These are phyloP conservation scores for Chrysosporium queenslandicum DNA, from an alignment of 2,329 filamentous ascomycete genomes.

Conservation along the genomic window DNA sequence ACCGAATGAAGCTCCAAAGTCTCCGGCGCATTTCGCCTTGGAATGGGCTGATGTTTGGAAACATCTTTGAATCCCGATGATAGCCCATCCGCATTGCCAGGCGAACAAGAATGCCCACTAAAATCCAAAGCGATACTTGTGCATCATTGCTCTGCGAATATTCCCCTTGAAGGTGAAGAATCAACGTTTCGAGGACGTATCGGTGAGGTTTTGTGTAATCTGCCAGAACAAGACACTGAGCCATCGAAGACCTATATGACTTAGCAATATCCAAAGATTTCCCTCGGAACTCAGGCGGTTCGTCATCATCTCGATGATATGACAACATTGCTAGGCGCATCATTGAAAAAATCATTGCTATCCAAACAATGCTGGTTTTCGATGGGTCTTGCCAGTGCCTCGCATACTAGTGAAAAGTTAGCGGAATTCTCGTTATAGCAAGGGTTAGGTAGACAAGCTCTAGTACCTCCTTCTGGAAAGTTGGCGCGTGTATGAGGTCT, in stretches of 20 bases:
- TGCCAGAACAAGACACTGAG: conserved; percentile 53
- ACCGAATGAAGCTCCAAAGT: conserved; percentile 42
- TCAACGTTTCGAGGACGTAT: conserved; percentile 51
- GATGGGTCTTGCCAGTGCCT: conserved; percentile 51
- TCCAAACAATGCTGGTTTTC: conserved; percentile 50
- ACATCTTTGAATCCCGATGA: conserved; percentile 52
- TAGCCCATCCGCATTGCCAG: conserved; percentile 58
- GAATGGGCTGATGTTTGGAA: conserved; percentile 50
- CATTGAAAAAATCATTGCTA: conserved; percentile 54
- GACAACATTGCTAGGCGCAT: conserved; percentile 56
- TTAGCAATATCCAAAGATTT: conserved; percentile 42
- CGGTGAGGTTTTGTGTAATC: conserved; percentile 54
- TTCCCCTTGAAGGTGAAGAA: conserved; percentile 53
- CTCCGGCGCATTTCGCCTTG: conserved; percentile 50
- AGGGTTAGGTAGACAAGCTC: not conserved
- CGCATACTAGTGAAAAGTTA: conserved; percentile 42
- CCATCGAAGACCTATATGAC: conserved; percentile 45
- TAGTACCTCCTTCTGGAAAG: conserved; percentile 63
- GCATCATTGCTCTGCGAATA: conserved; percentile 50
- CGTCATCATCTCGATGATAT: conserved; percentile 51
- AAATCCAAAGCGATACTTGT: conserved; percentile 50
- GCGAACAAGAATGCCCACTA: conserved; percentile 51
- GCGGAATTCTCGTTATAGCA: conserved; percentile 5
- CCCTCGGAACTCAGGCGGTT: conserved; percentile 52
- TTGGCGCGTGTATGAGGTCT: conserved; percentile 70